Percentiles rank a stretch among this genome's conserved stretches.
Conservation (phyloP, 2,329 filamentous ascomycete genomes). For the Chrysosporium queenslandicum region DNA sequence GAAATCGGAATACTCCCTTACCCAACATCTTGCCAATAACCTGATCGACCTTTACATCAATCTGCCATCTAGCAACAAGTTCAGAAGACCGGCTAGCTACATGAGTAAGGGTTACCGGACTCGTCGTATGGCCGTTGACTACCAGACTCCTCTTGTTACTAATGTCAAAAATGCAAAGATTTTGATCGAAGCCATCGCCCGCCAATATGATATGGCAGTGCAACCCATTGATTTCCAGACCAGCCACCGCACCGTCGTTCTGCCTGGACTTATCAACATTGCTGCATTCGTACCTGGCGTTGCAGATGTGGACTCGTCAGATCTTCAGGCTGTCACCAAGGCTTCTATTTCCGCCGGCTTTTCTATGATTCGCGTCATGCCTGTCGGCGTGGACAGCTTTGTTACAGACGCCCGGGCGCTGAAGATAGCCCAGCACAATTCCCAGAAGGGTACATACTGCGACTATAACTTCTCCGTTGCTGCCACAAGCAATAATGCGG, state of each 20-base stretch:
- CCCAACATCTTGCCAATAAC: conserved; percentile 93
- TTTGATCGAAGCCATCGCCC: conserved; percentile 82
- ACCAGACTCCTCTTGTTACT: conserved; percentile 92
- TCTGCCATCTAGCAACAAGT: conserved; percentile 95
- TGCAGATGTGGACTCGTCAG: conserved; percentile 52
- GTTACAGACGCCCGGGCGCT: conserved; percentile 63
- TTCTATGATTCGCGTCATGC: conserved; percentile 71
- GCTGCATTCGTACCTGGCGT: conserved; percentile 71
- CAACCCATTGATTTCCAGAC: conserved; percentile 82
- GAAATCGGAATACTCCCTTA: conserved; percentile 92
- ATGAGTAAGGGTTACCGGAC: conserved; percentile 97
- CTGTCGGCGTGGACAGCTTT: conserved; percentile 60
- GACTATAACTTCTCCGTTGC: conserved; percentile 74
- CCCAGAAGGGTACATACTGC: conserved; percentile 56
- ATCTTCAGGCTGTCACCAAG: conserved; percentile 60
- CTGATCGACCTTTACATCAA: conserved; percentile 99
- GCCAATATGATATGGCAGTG: conserved; percentile 77
- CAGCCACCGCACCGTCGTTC: conserved; percentile 64
- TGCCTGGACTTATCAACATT: conserved; percentile 68
- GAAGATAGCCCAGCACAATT: conserved; percentile 61
- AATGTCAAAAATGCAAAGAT: conserved; percentile 99
- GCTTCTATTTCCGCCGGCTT: conserved; percentile 66
- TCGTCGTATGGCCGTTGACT: conserved; percentile 93
- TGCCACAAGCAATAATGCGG: conserved; percentile 61
- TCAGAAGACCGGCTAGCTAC: conserved; percentile 91